Base-by-base conservation (phyloP, 2,329 filamentous ascomycete genomes). In the Neurospora sp. region DNA sequence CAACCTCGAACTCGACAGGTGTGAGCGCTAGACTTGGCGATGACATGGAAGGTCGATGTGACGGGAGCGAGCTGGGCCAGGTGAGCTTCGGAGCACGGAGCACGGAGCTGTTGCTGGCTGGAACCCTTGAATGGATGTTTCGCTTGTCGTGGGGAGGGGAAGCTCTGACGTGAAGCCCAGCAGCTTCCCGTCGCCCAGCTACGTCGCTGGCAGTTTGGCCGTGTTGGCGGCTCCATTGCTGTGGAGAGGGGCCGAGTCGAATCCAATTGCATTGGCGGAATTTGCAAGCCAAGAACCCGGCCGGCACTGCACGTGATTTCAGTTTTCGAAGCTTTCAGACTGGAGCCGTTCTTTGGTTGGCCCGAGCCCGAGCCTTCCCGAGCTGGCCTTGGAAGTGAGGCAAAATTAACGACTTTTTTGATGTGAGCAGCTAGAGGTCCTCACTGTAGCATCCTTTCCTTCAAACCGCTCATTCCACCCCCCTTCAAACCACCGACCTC, bases 401-500 rank as follows among this genome's bases (percentile, higher is more conserved):
- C 74, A 76, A 75, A 76, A 76, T 74, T 72, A 74, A 69, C 68
- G 68, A 71, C 71, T 73, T 75, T 76, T 76, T 74, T 74, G 72
- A 73, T 69, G 69, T 66, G 70, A 72, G 68, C 67, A 69, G 65
- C 69, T 69, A 68, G 69, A 71, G 38, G 23, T 67, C 70, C 52
- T 62, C 52, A 62, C 28, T 62, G 52, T 62, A 62, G 52, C 52
- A 62, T 62, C 52, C 74, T 77, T 77, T 73, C 76, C 77, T 83
- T 84, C 83, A 86, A 86, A 86, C 83, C 83, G 83, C 85, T 85
- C 85, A 86, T 80, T 79, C 79, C 79, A 78, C 77, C 78, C 78
- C 79, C 76, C 80, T 80, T 82, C 46, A 52, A 80, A 80, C 81
- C 82, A 84, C 82, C 80, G 80, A 82, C 81, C 81, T 80, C 83